phyloP scores from a whole-genome alignment of 2,329 filamentous ascomycete species.

The Colletotrichum euphorbiae region DNA sequence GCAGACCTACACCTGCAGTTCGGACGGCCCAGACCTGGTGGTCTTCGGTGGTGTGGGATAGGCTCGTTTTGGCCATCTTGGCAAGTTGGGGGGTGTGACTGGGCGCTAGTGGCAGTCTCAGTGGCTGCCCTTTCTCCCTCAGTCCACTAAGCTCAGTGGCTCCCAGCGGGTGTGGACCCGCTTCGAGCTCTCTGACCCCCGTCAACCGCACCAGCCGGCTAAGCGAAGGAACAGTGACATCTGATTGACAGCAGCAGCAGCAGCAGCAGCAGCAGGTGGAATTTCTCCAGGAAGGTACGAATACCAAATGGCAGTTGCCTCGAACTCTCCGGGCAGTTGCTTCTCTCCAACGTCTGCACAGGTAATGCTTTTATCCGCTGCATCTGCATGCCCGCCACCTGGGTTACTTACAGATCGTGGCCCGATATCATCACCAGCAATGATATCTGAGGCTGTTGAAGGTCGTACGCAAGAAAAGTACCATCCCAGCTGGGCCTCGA shows the following conservation, averaged over 20 bases:
- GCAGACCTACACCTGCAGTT: not conserved
- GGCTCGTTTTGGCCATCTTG: not conserved
- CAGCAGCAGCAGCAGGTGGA: too few relatives aligned
- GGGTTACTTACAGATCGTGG: not conserved
- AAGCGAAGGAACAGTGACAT: conserved; percentile 34
- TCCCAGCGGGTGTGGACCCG: not conserved
- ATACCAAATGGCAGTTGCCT: conserved; percentile 19
- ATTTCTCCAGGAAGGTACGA: too few relatives aligned
- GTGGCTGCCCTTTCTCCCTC: not conserved
- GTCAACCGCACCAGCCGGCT: conserved; percentile 13
- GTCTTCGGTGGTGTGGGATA: not conserved
- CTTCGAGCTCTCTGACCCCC: conserved; percentile 17
- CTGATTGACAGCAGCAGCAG: conserved; percentile 11
- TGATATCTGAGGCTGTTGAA: conserved; percentile 7
- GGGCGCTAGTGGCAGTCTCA: conserved; percentile 26
- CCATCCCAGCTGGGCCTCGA: conserved; percentile 12
- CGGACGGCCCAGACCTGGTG: not conserved
- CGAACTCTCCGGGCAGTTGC: not conserved
- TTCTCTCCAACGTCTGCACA: not conserved
- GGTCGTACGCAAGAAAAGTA: not conserved
- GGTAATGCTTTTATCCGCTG: conserved; percentile 1
- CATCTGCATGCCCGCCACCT: conserved; percentile 2
- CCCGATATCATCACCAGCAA: not conserved
- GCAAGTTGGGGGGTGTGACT: conserved; percentile 14
- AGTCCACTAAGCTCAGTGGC: not conserved